A percentile compares a stretch with the other conserved stretches of the same genome.
Conservation (phyloP, 176 grass and related monocot species). For the Eragrostis nindensis region DNA sequence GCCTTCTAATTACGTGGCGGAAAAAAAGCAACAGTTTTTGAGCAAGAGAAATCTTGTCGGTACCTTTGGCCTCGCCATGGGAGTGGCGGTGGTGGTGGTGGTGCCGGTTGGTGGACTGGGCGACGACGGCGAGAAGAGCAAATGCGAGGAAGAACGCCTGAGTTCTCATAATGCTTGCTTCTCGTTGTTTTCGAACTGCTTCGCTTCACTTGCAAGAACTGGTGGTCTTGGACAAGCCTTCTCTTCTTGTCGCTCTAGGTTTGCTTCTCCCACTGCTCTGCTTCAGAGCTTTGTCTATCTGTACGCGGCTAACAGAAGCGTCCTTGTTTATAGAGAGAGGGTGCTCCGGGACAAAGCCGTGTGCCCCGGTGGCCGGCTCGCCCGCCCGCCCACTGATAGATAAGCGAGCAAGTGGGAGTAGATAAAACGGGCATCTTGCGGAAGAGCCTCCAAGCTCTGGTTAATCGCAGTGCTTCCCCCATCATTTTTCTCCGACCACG, state of each 20-base stretch:
- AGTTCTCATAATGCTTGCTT: slow-evolving; percentile 23
- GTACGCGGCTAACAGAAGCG: slow-evolving; percentile 62
- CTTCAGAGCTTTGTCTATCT: slow-evolving; percentile 7
- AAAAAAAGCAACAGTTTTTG: neutral
- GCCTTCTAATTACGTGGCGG: no score
- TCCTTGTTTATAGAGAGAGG: slow-evolving; percentile 30
- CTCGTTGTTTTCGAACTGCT: no score
- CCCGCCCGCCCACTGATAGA: slow-evolving; percentile 26
- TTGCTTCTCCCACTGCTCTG: neutral
- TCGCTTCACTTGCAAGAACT: neutral
- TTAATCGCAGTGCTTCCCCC: no score
- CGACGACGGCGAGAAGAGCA: slow-evolving; percentile 19
- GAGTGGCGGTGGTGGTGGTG: slow-evolving; percentile 29
- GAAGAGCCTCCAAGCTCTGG: neutral
- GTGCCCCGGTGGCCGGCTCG: neutral
- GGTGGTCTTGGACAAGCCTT: neutral
- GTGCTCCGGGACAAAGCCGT: neutral
- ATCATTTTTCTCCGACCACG: neutral
- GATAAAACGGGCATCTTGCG: neutral
- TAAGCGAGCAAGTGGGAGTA: slow-evolving; percentile 15
- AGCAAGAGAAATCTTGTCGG: neutral
- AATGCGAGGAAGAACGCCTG: slow-evolving; percentile 28
- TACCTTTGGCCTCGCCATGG: slow-evolving; percentile 43
- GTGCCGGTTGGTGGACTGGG: slow-evolving; percentile 44
- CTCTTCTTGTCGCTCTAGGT: neutral